Evolutionary conservation across 257 asterid genomes (phyloP).

Genomic region (Primulina huaijiensis): DNA sequence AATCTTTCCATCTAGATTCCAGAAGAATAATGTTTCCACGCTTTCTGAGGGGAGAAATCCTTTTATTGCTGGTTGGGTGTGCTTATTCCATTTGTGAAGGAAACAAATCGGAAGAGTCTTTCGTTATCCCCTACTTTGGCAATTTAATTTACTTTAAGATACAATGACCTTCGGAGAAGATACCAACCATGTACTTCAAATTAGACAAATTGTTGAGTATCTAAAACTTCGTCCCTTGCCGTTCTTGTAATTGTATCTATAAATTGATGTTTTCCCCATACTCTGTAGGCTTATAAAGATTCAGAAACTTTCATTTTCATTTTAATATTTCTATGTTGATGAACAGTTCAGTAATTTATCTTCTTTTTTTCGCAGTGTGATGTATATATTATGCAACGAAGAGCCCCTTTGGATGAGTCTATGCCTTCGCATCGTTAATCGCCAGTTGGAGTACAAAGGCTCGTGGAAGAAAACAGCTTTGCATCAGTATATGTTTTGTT

Average conservation of each 20-base stretch:
- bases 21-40: neutral
- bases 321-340: conserved; percentile 14
- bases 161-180: conserved; percentile 12
- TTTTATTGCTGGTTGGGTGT: conserved; percentile 15
- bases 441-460: conserved; percentile 80
- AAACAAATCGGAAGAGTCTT: conserved; percentile 14
- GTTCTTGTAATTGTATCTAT: neutral
- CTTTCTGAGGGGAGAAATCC: neutral
- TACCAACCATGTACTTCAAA: neutral
- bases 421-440: conserved; percentile 64
- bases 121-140: conserved; percentile 15
- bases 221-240: neutral
- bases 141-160: conserved; percentile 3
- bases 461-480: conserved; percentile 95
- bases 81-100: neutral
- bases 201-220: conserved; percentile 7
- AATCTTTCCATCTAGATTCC: neutral
- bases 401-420: conserved; percentile 93
- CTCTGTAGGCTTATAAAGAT: conserved; percentile 9
- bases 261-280: neutral
- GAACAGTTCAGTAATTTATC: conserved; percentile 17
- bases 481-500: conserved; percentile 66
- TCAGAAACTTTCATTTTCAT: conserved; percentile 10
- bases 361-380: conserved; percentile 56
- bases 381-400: conserved; percentile 91